Percentiles rank a stretch among this genome's conserved stretches.
Evolutionary conservation across 208 protist genomes (phyloP).

Genomic region (Vickermania spadyakhi): DNA sequence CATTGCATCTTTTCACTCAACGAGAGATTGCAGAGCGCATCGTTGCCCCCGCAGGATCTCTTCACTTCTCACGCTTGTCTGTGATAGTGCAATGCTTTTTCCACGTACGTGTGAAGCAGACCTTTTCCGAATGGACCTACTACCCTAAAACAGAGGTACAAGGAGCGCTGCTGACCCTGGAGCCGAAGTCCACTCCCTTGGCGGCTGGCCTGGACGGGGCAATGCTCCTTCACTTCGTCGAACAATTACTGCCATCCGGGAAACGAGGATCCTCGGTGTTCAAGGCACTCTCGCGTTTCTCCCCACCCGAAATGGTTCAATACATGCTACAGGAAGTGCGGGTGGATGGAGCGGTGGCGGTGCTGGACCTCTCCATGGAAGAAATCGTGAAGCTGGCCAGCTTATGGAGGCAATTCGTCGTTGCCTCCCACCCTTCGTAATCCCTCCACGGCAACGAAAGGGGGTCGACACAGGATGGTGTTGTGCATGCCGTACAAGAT

Average conservation of each 20-base stretch:
- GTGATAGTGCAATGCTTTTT: slow-evolving; percentile 80
- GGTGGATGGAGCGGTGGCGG: slow-evolving; percentile 72
- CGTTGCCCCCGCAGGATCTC: slow-evolving; percentile 46
- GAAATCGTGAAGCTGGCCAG: slow-evolving; percentile 57
- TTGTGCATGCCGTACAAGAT: background rate
- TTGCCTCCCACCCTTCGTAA: slow-evolving; percentile 34
- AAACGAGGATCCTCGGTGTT: slow-evolving; percentile 44
- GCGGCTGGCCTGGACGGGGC: slow-evolving; percentile 35
- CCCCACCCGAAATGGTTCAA: slow-evolving; percentile 68
- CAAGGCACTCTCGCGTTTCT: slow-evolving; percentile 49
- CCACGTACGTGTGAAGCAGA: slow-evolving; percentile 61
- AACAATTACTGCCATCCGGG: slow-evolving; percentile 67
- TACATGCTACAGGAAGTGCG: slow-evolving; percentile 78
- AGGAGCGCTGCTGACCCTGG: slow-evolving; percentile 69
- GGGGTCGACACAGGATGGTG: too few species aligned
- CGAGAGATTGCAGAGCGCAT: slow-evolving; percentile 82
- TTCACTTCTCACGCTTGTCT: slow-evolving; percentile 77
- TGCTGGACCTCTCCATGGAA: slow-evolving; percentile 60
- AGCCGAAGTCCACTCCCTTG: slow-evolving; percentile 50
- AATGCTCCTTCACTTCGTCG: slow-evolving; percentile 70
- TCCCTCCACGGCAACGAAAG: too few species aligned
- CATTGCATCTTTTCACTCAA: slow-evolving; percentile 83
- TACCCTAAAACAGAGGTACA: slow-evolving; percentile 81
- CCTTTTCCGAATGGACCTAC: slow-evolving; percentile 75
- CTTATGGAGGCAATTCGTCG: slow-evolving; percentile 67